Evolutionary conservation across 2,329 filamentous ascomycete species (phyloP), one percentile per base, ranked within the genome.

Genomic region (Alternaria novae-zelandiae): DNA sequence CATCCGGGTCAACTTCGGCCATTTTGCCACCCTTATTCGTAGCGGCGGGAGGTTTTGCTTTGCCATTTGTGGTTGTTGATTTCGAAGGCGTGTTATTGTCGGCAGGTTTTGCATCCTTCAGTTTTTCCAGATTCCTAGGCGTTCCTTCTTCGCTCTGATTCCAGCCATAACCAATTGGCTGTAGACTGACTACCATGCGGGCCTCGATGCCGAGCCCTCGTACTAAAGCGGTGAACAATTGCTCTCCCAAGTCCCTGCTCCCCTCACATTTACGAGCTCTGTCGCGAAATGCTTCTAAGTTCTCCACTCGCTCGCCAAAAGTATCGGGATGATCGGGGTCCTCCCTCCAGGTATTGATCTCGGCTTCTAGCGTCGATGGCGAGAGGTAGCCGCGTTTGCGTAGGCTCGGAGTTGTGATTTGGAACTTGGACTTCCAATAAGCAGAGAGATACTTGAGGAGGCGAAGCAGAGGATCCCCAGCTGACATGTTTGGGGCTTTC

Each of bases 381-480:
- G 91, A 86, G 83, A 95, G 91, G 76, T 98, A 98, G 0, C 96
- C 96, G 75, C 88, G 86, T 81, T 98, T 99, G n/a, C 94, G 87
- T 21, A 98, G 75, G 0, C 92, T 93, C 0, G 94, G 93, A 0
- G 90, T 87, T 1, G 89, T 93, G 46, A 96, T 85, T 2, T 84
- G 87, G 78, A 97, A 99, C 32, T 90, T 86, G 72, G 94, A 91
- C 76, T 90, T 94, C 96, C 96, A 99, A 85, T 93, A 97, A 2
- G 89, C 87, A 10, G 90, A 85, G n/a, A 99, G 81, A 54, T 88
- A 85, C 72, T 91, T 91, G 73, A 98, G 84, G 5, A 98, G 83
- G 21, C 90, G 85, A 57, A 95, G 87, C 6, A 97, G 81, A 0
- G 94, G 94, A 78, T 97, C 94, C 0, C 93, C 93, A 45, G 89